Evolutionary conservation across 2,329 filamentous ascomycete genomes (phyloP).

Genomic region (Pestalotiopsis sp.): DNA sequence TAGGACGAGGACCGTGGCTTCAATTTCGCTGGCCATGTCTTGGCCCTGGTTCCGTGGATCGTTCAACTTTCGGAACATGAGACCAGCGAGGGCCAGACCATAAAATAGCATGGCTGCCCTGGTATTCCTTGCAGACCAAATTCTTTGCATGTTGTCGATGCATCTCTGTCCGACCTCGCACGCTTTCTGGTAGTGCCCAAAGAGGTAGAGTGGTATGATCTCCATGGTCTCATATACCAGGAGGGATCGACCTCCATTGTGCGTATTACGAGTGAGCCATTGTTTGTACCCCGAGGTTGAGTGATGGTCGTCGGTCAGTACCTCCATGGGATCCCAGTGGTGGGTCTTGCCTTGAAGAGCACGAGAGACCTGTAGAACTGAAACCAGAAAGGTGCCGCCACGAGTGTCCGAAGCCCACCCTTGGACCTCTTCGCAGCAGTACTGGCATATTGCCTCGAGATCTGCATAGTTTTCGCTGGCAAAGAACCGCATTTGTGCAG

Average conservation of each 20-base stretch:
- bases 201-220: slow-evolving; percentile 63
- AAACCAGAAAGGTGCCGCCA: slow-evolving; percentile 70
- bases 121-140: slow-evolving; percentile 64
- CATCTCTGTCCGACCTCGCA: slow-evolving; percentile 57
- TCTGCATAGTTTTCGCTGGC: slow-evolving; percentile 70
- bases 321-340: slow-evolving; percentile 46
- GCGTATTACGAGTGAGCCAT: slow-evolving; percentile 54
- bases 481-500: slow-evolving; percentile 68
- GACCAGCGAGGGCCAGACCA: slow-evolving; percentile 56
- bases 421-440: slow-evolving; percentile 72
- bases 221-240: slow-evolving; percentile 71
- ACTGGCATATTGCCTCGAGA: slow-evolving; percentile 70
- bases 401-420: slow-evolving; percentile 72
- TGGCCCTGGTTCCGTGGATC: slow-evolving; percentile 47
- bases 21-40: slow-evolving; percentile 43
- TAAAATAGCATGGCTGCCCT: slow-evolving; percentile 61
- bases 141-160: slow-evolving; percentile 45
- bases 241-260: slow-evolving; percentile 64
- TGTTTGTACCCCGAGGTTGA: slow-evolving; percentile 58
- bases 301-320: slow-evolving; percentile 72
- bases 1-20: slow-evolving; percentile 55
- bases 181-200: slow-evolving; percentile 62
- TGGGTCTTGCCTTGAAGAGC: slow-evolving; percentile 76
- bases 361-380: slow-evolving; percentile 65
- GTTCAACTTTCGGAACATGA: slow-evolving; percentile 49